Conservation (phyloP, 1,139 yeast genomes). For the Kodamaea anthophila region DNA sequence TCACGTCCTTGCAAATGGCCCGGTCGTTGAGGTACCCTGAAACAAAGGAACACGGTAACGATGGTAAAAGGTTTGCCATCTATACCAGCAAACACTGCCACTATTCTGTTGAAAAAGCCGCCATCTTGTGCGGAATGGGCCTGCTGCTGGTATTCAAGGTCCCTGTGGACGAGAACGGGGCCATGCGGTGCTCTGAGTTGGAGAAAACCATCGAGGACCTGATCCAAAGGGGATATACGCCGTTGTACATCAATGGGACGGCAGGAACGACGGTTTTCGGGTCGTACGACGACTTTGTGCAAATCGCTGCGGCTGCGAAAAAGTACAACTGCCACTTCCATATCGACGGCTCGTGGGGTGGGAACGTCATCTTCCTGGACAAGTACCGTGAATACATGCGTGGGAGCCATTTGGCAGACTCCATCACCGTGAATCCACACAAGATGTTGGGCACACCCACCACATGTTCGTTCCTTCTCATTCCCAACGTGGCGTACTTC, state of each 20-base stretch:
- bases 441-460: slow-evolving; percentile 89
- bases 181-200: slow-evolving; percentile 47
- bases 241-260: slow-evolving; percentile 73
- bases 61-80: slow-evolving; percentile 52
- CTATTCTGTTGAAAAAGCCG: slow-evolving; percentile 79
- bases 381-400: slow-evolving; percentile 41
- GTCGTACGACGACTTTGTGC: slow-evolving; percentile 64
- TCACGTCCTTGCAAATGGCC: slow-evolving; percentile 76
- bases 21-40: slow-evolving; percentile 62
- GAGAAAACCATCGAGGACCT: slow-evolving; percentile 41
- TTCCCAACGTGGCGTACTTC: slow-evolving; percentile 63
- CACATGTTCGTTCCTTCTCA: slow-evolving; percentile 73
- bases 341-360: slow-evolving; percentile 92
- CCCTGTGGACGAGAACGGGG: slow-evolving; percentile 47
- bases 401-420: slow-evolving; percentile 65
- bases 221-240: slow-evolving; percentile 51
- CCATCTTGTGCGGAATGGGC: slow-evolving; percentile 73
- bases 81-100: slow-evolving; percentile 72
- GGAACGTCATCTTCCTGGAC: slow-evolving; percentile 65
- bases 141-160: slow-evolving; percentile 58
- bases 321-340: slow-evolving; percentile 65
- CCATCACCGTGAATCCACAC: slow-evolving; percentile 83
- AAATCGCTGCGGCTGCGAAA: slow-evolving; percentile 50
- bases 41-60: slow-evolving; percentile 60
- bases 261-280: slow-evolving; percentile 92